Evolutionary conservation across 2,329 filamentous ascomycete species (phyloP), one percentile per base, ranked within the genome.

Genomic region (Dactylellina haptotyla): DNA sequence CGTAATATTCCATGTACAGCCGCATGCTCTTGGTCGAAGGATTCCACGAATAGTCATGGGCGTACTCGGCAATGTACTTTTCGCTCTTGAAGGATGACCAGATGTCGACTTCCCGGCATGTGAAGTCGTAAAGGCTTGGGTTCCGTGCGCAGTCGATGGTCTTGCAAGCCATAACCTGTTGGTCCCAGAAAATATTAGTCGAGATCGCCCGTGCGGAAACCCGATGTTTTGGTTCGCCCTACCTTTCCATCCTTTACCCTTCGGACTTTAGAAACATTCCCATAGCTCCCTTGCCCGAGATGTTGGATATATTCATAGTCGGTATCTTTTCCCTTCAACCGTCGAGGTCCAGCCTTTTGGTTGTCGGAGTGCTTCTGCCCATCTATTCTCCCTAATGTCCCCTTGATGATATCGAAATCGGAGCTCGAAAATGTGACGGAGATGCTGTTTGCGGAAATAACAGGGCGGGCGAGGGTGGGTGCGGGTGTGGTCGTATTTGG

Each of bases 291-390:
- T 53, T 73, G 69, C n/a, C 69, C 69, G 9, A 73, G 48, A 28
- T 73, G 69, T 62, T 73, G 69, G 34, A 73, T 61, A 34, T 73
- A 66, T 57, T 73, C 69, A 61, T 73, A 73, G 46, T 73, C 61
- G 34, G 41, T 62, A 50, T 73, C 69, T 41, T 73, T 73, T 16
- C 69, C 69, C 56, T 73, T 73, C 18, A 73, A 34, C 50, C 57
- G 58, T 34, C 69, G 53, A 8, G 69, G 69, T 14, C 69, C 69
- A 20, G 43, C 59, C 30, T 58, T 63, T 50, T 61, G 45, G 20
- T 18, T 18, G 18, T 71, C 69, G 54, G 20, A 10, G 14, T 66
- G 66, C 3, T 34, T 57, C 4, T 54, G 37, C 5, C 62, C 69
- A 28, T 73, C 61, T 66, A 73, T 73, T 53, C 69, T 66, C 61